Evolutionary conservation across 2,329 filamentous ascomycete genomes (phyloP).

Genomic region (Calonectria honghensis): DNA sequence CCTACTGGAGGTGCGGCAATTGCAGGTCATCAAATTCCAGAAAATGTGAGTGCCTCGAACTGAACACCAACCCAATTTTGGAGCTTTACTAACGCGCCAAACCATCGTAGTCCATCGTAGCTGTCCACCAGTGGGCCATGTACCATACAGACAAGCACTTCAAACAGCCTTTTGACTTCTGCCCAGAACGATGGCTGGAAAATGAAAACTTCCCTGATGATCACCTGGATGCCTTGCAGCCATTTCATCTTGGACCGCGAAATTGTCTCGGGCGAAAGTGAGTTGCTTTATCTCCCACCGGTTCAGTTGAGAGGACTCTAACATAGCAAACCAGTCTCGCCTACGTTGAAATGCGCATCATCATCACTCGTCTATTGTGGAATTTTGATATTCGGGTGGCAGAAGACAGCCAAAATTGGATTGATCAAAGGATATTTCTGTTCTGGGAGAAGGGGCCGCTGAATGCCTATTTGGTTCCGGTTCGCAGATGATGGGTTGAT

Average conservation of each 20-base stretch:
- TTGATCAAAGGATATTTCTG: constrained; percentile 18
- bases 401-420: constrained; percentile 3
- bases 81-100: not conserved
- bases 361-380: constrained; percentile 1
- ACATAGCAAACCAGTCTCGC: not conserved
- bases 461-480: constrained; percentile 17
- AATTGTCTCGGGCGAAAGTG: constrained; percentile 36
- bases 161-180: constrained; percentile 28
- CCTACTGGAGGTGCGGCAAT: not conserved
- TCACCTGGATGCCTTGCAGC: constrained; percentile 30
- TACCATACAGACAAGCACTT: constrained; percentile 36
- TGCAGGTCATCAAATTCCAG: not conserved
- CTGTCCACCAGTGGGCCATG: constrained; percentile 33
- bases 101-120: constrained; percentile 14
- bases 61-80: not conserved
- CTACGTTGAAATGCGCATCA: constrained; percentile 21
- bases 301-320: not conserved
- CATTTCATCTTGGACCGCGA: constrained; percentile 31
- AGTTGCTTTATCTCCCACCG: not conserved
- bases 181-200: constrained; percentile 36
- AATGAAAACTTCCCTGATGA: constrained; percentile 23
- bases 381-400: constrained; percentile 18
- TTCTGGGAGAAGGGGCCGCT: constrained; percentile 17
- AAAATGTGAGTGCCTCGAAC: constrained; percentile 2
- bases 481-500: not conserved